Base-by-base conservation (phyloP, 768 basidiomycete genomes). In the Podaxis sp. region DNA sequence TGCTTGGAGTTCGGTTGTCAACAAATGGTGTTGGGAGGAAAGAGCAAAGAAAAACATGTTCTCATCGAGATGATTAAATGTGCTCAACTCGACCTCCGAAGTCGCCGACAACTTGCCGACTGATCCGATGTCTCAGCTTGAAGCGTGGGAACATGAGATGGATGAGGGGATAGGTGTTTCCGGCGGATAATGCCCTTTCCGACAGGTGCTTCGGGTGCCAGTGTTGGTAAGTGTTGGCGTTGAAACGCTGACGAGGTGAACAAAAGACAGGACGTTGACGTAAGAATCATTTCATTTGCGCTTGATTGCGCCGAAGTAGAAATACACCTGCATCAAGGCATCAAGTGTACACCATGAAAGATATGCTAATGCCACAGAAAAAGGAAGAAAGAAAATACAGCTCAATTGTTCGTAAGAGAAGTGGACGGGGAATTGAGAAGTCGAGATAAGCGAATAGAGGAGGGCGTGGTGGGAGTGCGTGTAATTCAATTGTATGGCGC, bases 101-200 rank as follows among this genome's bases (percentile, higher is more conserved):
- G 32, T 32, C 7, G 32, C 32, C 32, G 32, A 32, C 32, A 7
- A 9, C 32, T 9, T 32, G 32, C 18, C 42, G 42, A 18, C 42
- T 18, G 18, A n/a, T 44, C 42, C 18, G 42, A 44, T 44, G 18
- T 7, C 16, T n/a, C 42, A 18, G 32, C n/a, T 44, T 50, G 48
- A 50, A 50, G 28, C 23, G 48, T 27, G 53, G 53, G 53, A 25
- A 38, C 5, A 40, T 4, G 25, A 10, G 7, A 9, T 32, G 7
- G 7, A 32, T 32, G 32, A 32, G 9, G 9, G 32, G 32, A 7
- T 9, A 32, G 32, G 27, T 28, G 27, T 6, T 28, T 28, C 7
- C 2, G 32, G 32, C n/a, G 55, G 55, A 57, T 57, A 57, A 48
- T 48, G 32, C 32, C 11, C 55, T 32, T 32, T 36, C 55, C 55